phyloP scores from a whole-genome alignment of 345 rosid genomes.

The Adansonia digitata region DNA sequence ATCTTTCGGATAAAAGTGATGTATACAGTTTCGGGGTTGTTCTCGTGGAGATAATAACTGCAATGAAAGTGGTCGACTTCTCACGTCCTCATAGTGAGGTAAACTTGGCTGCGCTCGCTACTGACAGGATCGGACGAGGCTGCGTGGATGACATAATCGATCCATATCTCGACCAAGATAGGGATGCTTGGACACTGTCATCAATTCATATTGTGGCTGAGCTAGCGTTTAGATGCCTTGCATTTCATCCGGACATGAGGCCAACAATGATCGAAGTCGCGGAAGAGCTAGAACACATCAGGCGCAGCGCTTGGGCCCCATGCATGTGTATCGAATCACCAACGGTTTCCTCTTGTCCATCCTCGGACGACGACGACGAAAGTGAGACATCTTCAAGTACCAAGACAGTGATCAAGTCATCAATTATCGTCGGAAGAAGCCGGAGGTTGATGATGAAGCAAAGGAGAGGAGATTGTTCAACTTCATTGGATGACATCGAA shows the following conservation, averaged over 20 bases:
- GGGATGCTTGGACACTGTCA: slow-evolving; percentile 88
- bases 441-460: slow-evolving; percentile 31
- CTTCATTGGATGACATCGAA: slow-evolving; percentile 38
- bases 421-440: slow-evolving; percentile 31
- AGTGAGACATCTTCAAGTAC: slow-evolving; percentile 35
- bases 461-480: slow-evolving; percentile 29
- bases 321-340: slow-evolving; percentile 47
- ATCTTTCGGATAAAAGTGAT: too few species aligned
- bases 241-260: slow-evolving; percentile 86
- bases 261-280: slow-evolving; percentile 93
- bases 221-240: slow-evolving; percentile 86
- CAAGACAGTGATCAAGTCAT: slow-evolving; percentile 28
- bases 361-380: slow-evolving; percentile 33
- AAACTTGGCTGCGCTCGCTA: slow-evolving; percentile 79
- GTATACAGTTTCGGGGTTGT: slow-evolving; percentile 95
- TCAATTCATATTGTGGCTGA: slow-evolving; percentile 76
- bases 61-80: slow-evolving; percentile 81
- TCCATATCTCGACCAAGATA: slow-evolving; percentile 52
- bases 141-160: slow-evolving; percentile 77
- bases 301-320: slow-evolving; percentile 64
- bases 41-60: slow-evolving; percentile 84
- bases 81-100: slow-evolving; percentile 74
- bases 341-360: slow-evolving; percentile 51
- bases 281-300: slow-evolving; percentile 65
- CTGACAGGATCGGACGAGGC: slow-evolving; percentile 77